Conservation (phyloP, 2,329 filamentous ascomycete species). For the Colletotrichum sp. region DNA sequence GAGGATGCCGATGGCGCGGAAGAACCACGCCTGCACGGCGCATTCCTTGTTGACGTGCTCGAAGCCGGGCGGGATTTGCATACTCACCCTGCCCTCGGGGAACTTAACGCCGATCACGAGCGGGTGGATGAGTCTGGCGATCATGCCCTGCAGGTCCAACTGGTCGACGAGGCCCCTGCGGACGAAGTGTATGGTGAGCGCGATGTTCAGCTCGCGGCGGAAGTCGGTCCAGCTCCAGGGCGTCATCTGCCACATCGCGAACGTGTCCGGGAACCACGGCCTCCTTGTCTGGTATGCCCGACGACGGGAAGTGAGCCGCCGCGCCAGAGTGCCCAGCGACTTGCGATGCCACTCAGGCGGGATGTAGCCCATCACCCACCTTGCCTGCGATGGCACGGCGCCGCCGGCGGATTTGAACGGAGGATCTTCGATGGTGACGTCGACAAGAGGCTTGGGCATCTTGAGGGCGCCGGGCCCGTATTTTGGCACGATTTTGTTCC, state of each 20-base stretch:
- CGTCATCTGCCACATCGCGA: constrained; percentile 10
- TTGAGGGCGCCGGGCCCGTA: background rate
- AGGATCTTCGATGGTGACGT: background rate
- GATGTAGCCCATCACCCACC: background rate
- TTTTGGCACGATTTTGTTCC: background rate
- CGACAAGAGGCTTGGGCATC: background rate
- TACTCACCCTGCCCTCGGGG: background rate
- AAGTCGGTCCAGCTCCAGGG: background rate
- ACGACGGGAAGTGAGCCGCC: background rate
- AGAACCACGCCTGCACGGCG: constrained; percentile 6
- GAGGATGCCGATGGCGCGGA: constrained; percentile 3
- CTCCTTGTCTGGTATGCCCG: background rate
- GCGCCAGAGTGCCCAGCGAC: background rate
- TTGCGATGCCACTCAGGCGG: background rate
- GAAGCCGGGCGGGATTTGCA: background rate
- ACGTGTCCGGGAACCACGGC: constrained; percentile 1
- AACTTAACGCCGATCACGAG: background rate
- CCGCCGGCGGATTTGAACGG: background rate
- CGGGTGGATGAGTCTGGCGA: background rate
- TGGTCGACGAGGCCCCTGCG: background rate
- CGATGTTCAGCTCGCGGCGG: background rate
- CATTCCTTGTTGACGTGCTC: background rate
- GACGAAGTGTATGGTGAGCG: background rate
- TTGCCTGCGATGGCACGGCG: background rate
- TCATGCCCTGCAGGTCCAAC: background rate